A percentile compares a stretch with the other conserved stretches of the same genome.
Conservation (phyloP, 805 yeast genomes). For the Lipomyces oligophaga region DNA sequence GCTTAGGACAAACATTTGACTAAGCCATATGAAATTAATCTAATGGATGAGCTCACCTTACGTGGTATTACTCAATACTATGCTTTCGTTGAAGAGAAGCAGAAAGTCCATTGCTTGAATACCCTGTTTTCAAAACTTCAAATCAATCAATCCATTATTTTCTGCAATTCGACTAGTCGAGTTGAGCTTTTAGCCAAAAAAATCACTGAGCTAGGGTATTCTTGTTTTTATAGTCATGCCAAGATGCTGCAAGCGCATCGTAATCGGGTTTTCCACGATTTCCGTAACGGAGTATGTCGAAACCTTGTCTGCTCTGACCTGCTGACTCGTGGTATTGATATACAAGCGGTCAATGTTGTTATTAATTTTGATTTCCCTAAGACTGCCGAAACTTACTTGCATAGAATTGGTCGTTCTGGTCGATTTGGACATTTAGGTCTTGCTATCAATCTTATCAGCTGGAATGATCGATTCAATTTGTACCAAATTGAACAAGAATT, state of each 20-base stretch:
- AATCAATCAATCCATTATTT: constrained; percentile 93
- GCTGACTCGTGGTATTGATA: constrained; percentile 96
- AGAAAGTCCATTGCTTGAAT: constrained; percentile 92
- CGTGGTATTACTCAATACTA: constrained; percentile 96
- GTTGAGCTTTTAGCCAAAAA: constrained; percentile 94
- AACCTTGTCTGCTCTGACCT: constrained; percentile 95
- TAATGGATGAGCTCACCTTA: constrained; percentile 95
- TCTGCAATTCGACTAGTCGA: constrained; percentile 94
- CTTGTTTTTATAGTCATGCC: constrained; percentile 96
- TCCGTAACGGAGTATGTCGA: constrained; percentile 96
- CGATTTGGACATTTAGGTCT: constrained; percentile 98
- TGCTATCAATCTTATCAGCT: constrained; percentile 92
- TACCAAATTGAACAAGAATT: constrained; percentile 95
- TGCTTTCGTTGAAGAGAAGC: constrained; percentile 97
- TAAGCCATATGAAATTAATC: constrained; percentile 90
- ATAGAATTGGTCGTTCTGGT: constrained; percentile 98
- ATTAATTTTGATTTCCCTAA: constrained; percentile 98
- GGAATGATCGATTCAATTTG: constrained; percentile 92
- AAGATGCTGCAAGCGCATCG: constrained; percentile 96
- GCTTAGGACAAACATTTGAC: constrained; percentile 64
- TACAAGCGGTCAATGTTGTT: constrained; percentile 97
- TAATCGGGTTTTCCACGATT: constrained; percentile 97
- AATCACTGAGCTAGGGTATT: constrained; percentile 92
- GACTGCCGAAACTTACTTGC: constrained; percentile 94
- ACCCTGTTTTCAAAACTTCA: constrained; percentile 89